Evolutionary conservation across 306 rosid species (phyloP).

Genomic region (Begonia fuchsioides): DNA sequence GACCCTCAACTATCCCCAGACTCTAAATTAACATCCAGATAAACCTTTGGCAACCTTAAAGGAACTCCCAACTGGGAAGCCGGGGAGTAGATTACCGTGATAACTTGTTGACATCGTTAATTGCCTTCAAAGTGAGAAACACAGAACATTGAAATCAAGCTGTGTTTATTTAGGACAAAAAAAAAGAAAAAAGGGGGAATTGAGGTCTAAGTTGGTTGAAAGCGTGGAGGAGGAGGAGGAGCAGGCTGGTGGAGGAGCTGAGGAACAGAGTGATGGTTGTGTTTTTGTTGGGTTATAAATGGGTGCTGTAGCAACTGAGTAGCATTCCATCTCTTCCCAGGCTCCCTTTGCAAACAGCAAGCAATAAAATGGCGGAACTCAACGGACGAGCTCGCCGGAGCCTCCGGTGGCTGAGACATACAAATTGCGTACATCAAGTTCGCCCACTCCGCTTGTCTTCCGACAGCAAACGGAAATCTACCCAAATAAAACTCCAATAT

Average conservation of each 20-base stretch:
- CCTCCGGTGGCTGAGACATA: slow-evolving; percentile 51
- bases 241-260: slow-evolving; percentile 14
- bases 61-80: too few species aligned
- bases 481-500: slow-evolving; percentile 85
- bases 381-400: slow-evolving; percentile 37
- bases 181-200: background rate
- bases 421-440: slow-evolving; percentile 91
- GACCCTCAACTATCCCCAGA: too few species aligned
- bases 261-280: slow-evolving; percentile 2
- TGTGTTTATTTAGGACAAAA: too few species aligned
- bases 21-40: too few species aligned
- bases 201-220: slow-evolving; percentile 10
- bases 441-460: slow-evolving; percentile 81
- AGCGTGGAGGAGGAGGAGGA: slow-evolving; percentile 37
- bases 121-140: too few species aligned
- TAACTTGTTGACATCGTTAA: too few species aligned
- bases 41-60: too few species aligned
- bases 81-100: too few species aligned
- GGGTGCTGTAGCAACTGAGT: slow-evolving; percentile 35
- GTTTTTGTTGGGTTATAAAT: slow-evolving; percentile 17
- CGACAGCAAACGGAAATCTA: slow-evolving; percentile 66
- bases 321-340: slow-evolving; percentile 42
- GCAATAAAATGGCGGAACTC: slow-evolving; percentile 42
- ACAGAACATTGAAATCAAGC: too few species aligned
- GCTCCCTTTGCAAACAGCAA: slow-evolving; percentile 64